Percentiles rank a stretch among this genome's conserved stretches.
Conservation (phyloP, 2,329 filamentous ascomycete genomes). For the Massarina eburnea region DNA sequence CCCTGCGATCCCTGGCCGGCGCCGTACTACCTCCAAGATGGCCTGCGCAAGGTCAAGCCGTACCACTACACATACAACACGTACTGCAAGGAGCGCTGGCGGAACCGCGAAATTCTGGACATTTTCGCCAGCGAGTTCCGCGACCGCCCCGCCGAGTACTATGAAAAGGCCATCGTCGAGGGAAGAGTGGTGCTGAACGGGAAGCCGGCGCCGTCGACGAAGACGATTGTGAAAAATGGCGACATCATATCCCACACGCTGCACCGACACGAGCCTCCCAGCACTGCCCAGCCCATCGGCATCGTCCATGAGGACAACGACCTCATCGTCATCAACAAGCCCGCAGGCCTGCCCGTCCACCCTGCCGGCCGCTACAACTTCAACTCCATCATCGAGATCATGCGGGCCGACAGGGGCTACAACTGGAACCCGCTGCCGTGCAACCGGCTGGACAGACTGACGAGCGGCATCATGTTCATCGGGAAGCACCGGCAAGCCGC, state of each 20-base stretch:
- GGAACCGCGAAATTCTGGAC: constrained; percentile 76
- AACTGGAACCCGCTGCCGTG: constrained; percentile 70
- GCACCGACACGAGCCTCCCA: constrained; percentile 93
- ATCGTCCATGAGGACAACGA: constrained; percentile 90
- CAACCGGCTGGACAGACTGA: constrained; percentile 90
- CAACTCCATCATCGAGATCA: constrained; percentile 92
- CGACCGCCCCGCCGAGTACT: constrained; percentile 84
- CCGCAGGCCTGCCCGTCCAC: constrained; percentile 91
- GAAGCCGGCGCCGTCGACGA: constrained; percentile 63
- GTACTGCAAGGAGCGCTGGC: constrained; percentile 91
- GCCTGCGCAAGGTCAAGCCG: constrained; percentile 77
- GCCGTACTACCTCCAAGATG: constrained; percentile 83
- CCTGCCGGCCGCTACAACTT: constrained; percentile 93
- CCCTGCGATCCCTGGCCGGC: constrained; percentile 57
- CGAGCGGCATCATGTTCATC: constrained; percentile 97
- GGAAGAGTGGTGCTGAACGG: constrained; percentile 83
- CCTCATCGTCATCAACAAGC: constrained; percentile 96
- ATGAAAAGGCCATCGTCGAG: constrained; percentile 73
- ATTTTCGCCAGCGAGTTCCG: constrained; percentile 92
- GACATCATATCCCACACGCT: constrained; percentile 90
- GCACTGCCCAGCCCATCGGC: constrained; percentile 75
- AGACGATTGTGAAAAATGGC: constrained; percentile 80
- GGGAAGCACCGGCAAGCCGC: constrained; percentile 83
- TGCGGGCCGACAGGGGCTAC: constrained; percentile 71
- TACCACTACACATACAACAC: constrained; percentile 97